These are phyloP conservation scores for Mycoemilia scoparia DNA, from an alignment of 192 early-diverging fungal species.

Conservation along the genomic window DNA sequence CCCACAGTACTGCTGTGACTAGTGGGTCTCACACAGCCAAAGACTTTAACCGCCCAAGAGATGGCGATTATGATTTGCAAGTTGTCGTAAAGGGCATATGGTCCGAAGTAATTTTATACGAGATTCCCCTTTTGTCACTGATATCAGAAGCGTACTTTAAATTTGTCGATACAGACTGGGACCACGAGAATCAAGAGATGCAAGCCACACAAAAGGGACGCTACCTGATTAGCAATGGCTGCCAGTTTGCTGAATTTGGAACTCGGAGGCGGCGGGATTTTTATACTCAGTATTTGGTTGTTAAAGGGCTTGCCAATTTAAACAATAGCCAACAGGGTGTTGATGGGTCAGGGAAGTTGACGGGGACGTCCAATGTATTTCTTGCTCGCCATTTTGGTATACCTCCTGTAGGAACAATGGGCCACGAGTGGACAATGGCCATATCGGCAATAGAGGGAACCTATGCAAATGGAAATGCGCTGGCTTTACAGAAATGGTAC, in stretches of 20 bases:
- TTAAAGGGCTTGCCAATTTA: constrained; percentile 21
- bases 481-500: constrained; percentile 41
- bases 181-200: constrained; percentile 38
- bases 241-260: constrained; percentile 63
- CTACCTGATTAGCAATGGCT: constrained; percentile 32
- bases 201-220: constrained; percentile 27
- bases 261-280: constrained; percentile 50
- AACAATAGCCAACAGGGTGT: background rate
- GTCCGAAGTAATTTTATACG: constrained; percentile 57
- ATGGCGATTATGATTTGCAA: constrained; percentile 9
- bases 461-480: constrained; percentile 33
- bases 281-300: constrained; percentile 42
- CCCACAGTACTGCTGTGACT: constrained; percentile 4
- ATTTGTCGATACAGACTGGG: constrained; percentile 51
- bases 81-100: constrained; percentile 40
- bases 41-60: background rate
- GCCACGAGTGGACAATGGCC: constrained; percentile 66
- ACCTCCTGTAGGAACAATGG: constrained; percentile 28
- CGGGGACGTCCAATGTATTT: constrained; percentile 55
- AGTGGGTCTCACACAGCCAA: background rate
- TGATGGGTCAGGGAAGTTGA: constrained; percentile 24
- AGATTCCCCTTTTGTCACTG: constrained; percentile 49
- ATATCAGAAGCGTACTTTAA: constrained; percentile 51
- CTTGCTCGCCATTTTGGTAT: constrained; percentile 35
- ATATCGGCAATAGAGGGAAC: constrained; percentile 45